Evolutionary conservation across 257 asterid genomes (phyloP).

Genomic region (Schizonepeta tenuifolia): DNA sequence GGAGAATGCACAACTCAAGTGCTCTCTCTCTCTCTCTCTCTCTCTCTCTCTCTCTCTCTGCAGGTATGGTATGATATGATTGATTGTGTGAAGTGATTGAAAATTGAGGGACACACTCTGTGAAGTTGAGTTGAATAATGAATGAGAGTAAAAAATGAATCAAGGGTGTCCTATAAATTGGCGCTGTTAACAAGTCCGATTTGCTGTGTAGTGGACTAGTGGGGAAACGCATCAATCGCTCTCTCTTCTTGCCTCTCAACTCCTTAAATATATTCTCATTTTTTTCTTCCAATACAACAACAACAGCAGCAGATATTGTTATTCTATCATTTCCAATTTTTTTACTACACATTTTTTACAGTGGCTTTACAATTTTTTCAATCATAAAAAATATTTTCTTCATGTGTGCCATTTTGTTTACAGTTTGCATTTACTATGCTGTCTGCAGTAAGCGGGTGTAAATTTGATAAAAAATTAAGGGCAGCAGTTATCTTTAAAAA

Average conservation of each 20-base stretch:
- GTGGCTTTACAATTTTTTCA: no score
- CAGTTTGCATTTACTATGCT: no score
- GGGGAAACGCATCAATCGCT: constrained; percentile 38
- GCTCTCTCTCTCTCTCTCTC: not conserved
- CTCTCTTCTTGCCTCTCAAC: constrained; percentile 31
- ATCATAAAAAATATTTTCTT: no score
- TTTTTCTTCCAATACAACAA: no score
- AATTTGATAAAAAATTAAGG: no score
- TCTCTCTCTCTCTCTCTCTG: constrained; percentile 24
- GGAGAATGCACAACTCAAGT: constrained; percentile 33
- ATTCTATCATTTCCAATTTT: no score
- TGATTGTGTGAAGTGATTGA: constrained; percentile 53
- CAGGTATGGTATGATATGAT: constrained; percentile 45
- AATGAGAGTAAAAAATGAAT: constrained; percentile 32
- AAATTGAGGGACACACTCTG: constrained; percentile 33
- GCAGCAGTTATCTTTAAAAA: no score
- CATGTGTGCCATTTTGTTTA: no score
- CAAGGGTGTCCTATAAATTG: constrained; percentile 35
- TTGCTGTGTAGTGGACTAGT: constrained; percentile 22
- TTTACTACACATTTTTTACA: no score
- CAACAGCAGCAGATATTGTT: no score
- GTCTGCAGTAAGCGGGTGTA: no score
- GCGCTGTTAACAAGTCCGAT: constrained; percentile 30
- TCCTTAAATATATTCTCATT: not conserved
- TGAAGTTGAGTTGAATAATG: constrained; percentile 18